These are phyloP conservation scores for Diospyros lotus DNA, from an alignment of 148 eudicot genomes.

Conservation along the genomic window DNA sequence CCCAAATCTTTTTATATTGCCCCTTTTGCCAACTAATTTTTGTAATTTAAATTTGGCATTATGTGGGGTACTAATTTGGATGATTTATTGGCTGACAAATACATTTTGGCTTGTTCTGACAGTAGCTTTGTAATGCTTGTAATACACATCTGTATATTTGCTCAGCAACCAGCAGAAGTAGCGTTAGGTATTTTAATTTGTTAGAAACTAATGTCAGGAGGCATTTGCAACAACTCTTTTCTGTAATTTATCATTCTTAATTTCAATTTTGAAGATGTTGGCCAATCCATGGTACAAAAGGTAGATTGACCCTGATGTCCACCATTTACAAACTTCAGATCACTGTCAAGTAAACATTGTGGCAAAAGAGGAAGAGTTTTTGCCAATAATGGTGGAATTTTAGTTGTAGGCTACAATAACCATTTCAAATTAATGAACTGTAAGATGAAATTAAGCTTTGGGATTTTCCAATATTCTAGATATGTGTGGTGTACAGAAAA, in stretches of 20 bases:
- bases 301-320: background rate
- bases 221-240: background rate
- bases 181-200: background rate
- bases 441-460: background rate
- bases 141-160: background rate
- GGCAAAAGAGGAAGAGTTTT: background rate
- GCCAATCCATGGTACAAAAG: background rate
- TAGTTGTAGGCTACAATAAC: background rate
- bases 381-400: background rate
- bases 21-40: background rate
- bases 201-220: background rate
- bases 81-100: background rate
- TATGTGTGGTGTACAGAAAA: background rate
- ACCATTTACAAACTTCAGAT: background rate
- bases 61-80: background rate
- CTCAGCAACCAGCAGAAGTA: background rate
- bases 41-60: background rate
- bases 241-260: background rate
- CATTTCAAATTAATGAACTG: background rate
- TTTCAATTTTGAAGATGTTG: background rate
- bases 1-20: background rate
- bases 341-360: background rate
- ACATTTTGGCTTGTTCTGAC: background rate
- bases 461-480: background rate
- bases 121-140: background rate